phyloP scores from a whole-genome alignment of 192 early-diverging fungal genomes.

The Dissophora ornata region DNA sequence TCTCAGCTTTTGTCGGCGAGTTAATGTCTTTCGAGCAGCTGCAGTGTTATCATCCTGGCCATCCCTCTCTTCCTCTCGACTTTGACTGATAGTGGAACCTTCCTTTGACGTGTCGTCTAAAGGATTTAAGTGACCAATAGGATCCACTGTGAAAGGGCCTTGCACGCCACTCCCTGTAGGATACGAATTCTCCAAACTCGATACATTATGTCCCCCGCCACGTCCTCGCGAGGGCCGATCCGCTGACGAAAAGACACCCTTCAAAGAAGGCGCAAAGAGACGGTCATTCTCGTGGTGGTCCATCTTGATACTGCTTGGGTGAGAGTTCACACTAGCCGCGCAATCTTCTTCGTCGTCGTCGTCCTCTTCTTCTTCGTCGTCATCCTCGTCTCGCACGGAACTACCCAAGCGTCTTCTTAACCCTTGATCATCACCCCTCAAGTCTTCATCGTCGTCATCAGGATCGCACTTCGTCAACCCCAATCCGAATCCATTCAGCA shows the following conservation, averaged over 20 bases:
- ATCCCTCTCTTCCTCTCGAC: not conserved
- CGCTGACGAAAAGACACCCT: constrained; percentile 34
- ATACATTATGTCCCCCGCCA: not conserved
- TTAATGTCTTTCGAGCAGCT: not conserved
- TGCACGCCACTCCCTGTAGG: not conserved
- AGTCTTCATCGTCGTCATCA: not conserved
- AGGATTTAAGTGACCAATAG: not conserved
- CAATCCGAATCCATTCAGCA: constrained; percentile 30
- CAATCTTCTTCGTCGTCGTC: constrained; percentile 43
- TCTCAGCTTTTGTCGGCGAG: constrained; percentile 38
- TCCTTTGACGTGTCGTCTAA: not conserved
- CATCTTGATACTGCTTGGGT: constrained; percentile 14
- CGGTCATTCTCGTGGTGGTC: constrained; percentile 26
- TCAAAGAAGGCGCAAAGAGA: constrained; percentile 39
- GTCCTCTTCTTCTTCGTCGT: constrained; percentile 12
- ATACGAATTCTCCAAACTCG: not conserved
- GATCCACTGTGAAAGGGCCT: not conserved
- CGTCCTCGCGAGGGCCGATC: not conserved
- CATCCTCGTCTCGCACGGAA: not conserved
- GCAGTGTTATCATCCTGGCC: no score
- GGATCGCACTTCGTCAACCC: constrained; percentile 21
- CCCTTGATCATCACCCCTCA: no score
- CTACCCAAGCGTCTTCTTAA: no score
- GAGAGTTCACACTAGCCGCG: constrained; percentile 26
- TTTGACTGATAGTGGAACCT: no score